Evolutionary conservation across 768 basidiomycete genomes (phyloP).

Genomic region (Tephrocybe sp.): DNA sequence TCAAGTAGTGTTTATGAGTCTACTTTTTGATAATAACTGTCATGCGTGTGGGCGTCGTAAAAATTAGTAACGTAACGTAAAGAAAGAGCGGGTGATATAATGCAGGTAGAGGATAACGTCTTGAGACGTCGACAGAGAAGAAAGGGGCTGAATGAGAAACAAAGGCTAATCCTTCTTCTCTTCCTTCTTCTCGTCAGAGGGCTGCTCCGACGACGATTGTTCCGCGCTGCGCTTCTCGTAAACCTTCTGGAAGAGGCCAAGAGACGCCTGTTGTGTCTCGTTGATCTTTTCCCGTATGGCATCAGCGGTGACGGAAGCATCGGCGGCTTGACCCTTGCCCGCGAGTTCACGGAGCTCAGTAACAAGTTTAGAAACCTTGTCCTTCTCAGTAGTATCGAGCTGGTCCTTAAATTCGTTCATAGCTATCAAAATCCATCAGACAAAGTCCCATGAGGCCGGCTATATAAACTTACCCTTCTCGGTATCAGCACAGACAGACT

Average conservation of each 20-base stretch:
- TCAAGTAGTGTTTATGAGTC: slow-evolving; percentile 8
- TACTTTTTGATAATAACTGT: slow-evolving; percentile 16
- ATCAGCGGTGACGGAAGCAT: slow-evolving; percentile 79
- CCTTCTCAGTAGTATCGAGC: slow-evolving; percentile 88
- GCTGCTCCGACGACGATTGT: slow-evolving; percentile 47
- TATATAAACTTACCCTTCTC: slow-evolving; percentile 72
- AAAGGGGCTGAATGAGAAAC: no score
- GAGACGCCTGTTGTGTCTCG: slow-evolving; percentile 92
- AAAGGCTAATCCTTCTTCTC: slow-evolving; percentile 95
- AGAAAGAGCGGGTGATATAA: background rate
- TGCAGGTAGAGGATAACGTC: background rate
- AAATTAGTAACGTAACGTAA: slow-evolving; percentile 10
- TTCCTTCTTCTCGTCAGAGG: slow-evolving; percentile 48
- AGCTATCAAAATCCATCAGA: slow-evolving; percentile 40
- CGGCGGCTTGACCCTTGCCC: slow-evolving; percentile 86
- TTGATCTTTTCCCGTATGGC: slow-evolving; percentile 89
- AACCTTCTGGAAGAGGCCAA: slow-evolving; percentile 97
- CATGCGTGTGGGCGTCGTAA: slow-evolving; percentile 16
- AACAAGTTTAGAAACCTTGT: slow-evolving; percentile 89
- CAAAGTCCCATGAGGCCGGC: background rate
- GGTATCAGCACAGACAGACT: slow-evolving; percentile 91
- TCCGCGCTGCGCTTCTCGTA: slow-evolving; percentile 92
- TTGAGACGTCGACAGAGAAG: background rate
- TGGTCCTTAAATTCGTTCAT: slow-evolving; percentile 99
- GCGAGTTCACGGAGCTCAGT: slow-evolving; percentile 87